Percentiles rank a stretch among this genome's conserved stretches.
Conservation (phyloP, 1,284 basidiomycete species). For the Irpex rosettiformis region DNA sequence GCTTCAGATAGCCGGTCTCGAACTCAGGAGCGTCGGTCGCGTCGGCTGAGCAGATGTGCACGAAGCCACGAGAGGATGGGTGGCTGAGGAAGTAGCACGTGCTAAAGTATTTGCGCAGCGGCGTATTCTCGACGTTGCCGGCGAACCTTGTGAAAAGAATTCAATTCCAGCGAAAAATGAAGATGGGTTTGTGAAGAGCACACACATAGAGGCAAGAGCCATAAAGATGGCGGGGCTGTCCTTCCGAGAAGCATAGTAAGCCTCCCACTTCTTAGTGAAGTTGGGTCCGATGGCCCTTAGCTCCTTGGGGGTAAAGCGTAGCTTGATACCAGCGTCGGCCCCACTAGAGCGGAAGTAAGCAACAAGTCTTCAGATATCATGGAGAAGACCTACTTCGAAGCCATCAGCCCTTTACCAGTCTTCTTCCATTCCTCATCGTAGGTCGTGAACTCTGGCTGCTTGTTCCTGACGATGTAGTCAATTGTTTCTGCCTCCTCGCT, state of each 20-base stretch:
- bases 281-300: slow-evolving; percentile 37
- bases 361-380: not conserved
- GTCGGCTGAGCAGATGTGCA: slow-evolving; percentile 7
- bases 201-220: slow-evolving; percentile 24
- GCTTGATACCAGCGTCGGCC: slow-evolving; percentile 40
- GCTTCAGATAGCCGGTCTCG: slow-evolving; percentile 9
- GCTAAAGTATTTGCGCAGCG: slow-evolving; percentile 6
- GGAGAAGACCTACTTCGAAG: slow-evolving; percentile 38
- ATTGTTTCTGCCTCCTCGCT: slow-evolving; percentile 19
- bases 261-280: slow-evolving; percentile 36
- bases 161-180: not conserved
- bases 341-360: slow-evolving; percentile 22
- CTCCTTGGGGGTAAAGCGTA: slow-evolving; percentile 38
- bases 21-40: slow-evolving; percentile 6
- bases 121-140: not conserved
- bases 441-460: slow-evolving; percentile 25
- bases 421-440: slow-evolving; percentile 36
- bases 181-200: slow-evolving; percentile 10
- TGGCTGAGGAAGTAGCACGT: slow-evolving; percentile 2
- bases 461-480: slow-evolving; percentile 16
- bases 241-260: slow-evolving; percentile 33
- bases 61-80: slow-evolving; percentile 6
- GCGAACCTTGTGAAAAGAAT: slow-evolving; percentile 4
- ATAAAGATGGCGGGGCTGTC: slow-evolving; percentile 42
- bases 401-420: slow-evolving; percentile 42